phyloP scores from a whole-genome alignment of 345 rosid genomes.

The Euphorbia pulcherrima region DNA sequence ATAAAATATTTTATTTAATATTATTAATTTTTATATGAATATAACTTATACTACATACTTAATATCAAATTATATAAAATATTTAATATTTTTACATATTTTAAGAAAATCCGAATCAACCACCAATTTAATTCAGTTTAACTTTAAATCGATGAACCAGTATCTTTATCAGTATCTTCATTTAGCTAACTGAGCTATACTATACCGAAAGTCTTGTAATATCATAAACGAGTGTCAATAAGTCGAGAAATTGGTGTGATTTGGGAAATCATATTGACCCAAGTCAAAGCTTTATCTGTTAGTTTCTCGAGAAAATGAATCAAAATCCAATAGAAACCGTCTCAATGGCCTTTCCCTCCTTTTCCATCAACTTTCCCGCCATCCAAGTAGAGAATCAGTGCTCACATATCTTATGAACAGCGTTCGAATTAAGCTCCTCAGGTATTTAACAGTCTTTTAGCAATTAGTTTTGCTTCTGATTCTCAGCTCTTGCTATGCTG shows the following conservation, averaged over 20 bases:
- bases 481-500: constrained; percentile 2
- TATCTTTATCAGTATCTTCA: no score
- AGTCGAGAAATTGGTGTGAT: background rate
- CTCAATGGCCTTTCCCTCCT: background rate
- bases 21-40: no score
- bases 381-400: background rate
- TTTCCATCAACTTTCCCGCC: constrained; percentile 15
- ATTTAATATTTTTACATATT: no score
- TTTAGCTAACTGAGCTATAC: no score
- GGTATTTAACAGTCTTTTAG: no score
- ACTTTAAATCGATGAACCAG: no score
- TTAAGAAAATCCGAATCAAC: no score
- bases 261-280: background rate
- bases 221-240: background rate
- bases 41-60: no score
- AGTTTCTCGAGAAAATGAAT: constrained; percentile 11
- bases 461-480: constrained; percentile 4
- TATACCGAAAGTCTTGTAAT: no score
- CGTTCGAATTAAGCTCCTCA: background rate
- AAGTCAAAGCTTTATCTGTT: constrained; percentile 1
- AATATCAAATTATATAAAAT: no score
- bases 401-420: background rate
- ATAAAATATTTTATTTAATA: no score
- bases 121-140: no score
- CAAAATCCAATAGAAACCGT: background rate